Conservation (phyloP, 768 basidiomycete genomes). For the Dictyophora rubrovolvata region DNA sequence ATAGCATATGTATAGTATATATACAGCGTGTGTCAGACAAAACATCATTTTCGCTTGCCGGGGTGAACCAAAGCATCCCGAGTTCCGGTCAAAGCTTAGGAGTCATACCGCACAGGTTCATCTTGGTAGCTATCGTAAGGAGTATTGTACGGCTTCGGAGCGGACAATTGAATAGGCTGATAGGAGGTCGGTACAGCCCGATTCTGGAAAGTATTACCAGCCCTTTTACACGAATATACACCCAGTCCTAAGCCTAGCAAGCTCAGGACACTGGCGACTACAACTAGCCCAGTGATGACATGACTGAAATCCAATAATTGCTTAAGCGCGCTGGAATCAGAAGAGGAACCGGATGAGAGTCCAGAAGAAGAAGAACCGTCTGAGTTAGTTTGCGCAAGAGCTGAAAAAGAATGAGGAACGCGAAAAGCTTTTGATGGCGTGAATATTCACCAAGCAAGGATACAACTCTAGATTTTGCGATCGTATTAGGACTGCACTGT, state of each 20-base stretch:
- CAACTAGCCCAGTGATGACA: background rate
- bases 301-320: background rate
- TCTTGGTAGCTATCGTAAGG: background rate
- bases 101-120: background rate
- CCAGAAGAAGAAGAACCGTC: background rate
- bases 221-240: background rate
- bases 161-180: conserved; percentile 3
- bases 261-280: background rate
- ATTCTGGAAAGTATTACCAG: background rate
- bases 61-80: background rate
- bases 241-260: background rate
- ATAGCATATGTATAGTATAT: background rate
- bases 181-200: background rate
- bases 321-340: background rate
- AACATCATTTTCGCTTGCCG: background rate
- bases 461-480: background rate
- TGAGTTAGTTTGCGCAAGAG: background rate
- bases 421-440: background rate
- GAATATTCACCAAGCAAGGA: background rate
- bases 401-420: background rate
- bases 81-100: background rate
- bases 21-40: background rate
- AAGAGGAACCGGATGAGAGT: background rate
- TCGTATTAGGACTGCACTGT: background rate
- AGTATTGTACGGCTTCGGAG: background rate